Evolutionary conservation across 108 stramenopile genomes (phyloP).

Genomic region (Skeletonema potamos): DNA sequence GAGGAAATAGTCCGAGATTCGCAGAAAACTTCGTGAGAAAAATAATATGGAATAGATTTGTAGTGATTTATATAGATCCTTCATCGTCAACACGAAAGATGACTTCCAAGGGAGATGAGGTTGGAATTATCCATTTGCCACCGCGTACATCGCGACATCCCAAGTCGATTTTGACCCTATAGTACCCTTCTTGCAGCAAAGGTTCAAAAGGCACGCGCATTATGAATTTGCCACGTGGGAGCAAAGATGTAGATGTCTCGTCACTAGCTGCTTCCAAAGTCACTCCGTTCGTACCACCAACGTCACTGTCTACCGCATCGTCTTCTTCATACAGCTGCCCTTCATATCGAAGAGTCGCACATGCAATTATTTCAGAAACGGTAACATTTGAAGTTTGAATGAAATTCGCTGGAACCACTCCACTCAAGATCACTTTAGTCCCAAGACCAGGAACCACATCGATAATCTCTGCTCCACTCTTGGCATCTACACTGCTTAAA

Average conservation of each 20-base stretch:
- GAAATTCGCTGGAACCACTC: constrained; percentile 13
- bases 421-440: constrained; percentile 14
- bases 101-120: background rate
- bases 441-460: constrained; percentile 13
- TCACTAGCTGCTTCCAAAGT: background rate
- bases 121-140: constrained; percentile 21
- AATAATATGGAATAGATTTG: background rate
- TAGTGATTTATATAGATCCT: background rate
- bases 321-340: constrained; percentile 28
- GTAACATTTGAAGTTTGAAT: constrained; percentile 2
- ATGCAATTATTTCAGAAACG: constrained; percentile 24
- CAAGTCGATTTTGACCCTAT: constrained; percentile 7
- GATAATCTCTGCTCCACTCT: constrained; percentile 6
- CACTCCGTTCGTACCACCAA: background rate
- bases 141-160: constrained; percentile 30
- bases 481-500: background rate
- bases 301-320: constrained; percentile 2
- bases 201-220: constrained; percentile 22
- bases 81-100: constrained; percentile 9
- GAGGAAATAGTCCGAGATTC: constrained; percentile 18
- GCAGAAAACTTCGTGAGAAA: background rate
- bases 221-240: constrained; percentile 18
- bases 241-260: background rate
- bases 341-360: constrained; percentile 6
- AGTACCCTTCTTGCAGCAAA: constrained; percentile 15